phyloP scores from a whole-genome alignment of 306 rosid species.

The Quercus wislizeni region DNA sequence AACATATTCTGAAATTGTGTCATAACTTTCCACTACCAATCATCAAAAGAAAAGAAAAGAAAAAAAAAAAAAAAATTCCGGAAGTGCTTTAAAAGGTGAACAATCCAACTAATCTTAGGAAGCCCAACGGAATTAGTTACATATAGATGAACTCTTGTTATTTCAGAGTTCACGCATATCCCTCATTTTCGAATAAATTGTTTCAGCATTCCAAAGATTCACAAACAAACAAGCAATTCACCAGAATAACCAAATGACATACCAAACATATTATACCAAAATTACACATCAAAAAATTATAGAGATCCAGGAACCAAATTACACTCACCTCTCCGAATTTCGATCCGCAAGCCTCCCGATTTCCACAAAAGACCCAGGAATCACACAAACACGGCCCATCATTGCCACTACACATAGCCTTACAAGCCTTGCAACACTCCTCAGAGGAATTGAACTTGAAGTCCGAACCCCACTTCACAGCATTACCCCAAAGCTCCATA shows the following conservation, averaged over 20 bases:
- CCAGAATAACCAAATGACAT: background rate
- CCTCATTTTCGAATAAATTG: background rate
- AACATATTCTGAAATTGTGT: background rate
- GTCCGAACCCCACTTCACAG: constrained; percentile 95
- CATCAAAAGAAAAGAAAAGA: background rate
- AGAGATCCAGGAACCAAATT: background rate
- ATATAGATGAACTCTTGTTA: background rate
- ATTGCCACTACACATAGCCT: constrained; percentile 76
- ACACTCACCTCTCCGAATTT: constrained; percentile 77
- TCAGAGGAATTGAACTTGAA: constrained; percentile 68
- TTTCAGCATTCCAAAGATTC: background rate
- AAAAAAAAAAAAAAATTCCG: background rate
- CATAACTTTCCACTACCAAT: background rate
- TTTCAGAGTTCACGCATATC: background rate
- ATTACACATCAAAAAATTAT: background rate
- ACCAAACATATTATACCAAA: background rate
- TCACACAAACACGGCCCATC: constrained; percentile 94
- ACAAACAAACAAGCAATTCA: background rate
- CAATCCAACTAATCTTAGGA: background rate
- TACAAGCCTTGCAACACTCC: constrained; percentile 81
- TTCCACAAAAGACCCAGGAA: constrained; percentile 87
- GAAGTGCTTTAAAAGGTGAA: background rate
- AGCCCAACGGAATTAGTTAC: background rate
- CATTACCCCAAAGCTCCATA: constrained; percentile 87
- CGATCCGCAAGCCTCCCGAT: constrained; percentile 64